Percentiles rank a stretch among this genome's conserved stretches.
These are phyloP conservation scores for Ophiostoma triangulosporum DNA, from an alignment of 2,329 filamentous ascomycete genomes.

Conservation along the genomic window DNA sequence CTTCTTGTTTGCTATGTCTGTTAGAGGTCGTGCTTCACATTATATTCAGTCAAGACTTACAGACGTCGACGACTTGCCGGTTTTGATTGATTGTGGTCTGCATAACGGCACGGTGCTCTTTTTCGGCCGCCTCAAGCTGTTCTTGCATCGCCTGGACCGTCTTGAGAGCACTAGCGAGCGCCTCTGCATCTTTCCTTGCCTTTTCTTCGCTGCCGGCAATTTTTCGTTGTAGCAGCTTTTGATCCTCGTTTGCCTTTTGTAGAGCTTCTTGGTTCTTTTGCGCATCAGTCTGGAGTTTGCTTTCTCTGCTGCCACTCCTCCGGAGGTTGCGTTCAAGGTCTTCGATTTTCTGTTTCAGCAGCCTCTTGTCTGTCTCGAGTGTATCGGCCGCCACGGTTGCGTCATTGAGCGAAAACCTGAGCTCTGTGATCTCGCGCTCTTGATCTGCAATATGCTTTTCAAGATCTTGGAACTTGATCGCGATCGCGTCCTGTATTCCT, in stretches of 20 bases:
- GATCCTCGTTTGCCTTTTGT: conserved; percentile 33
- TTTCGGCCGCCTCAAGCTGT: conserved; percentile 21
- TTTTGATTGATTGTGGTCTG: conserved; percentile 7
- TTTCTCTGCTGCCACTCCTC: conserved; percentile 17
- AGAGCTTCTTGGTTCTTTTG: conserved; percentile 25
- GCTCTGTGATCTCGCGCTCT: conserved; percentile 7
- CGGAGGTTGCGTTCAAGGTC: conserved; percentile 18
- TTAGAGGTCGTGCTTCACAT: background rate
- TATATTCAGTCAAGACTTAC: too few species aligned
- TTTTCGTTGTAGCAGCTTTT: conserved; percentile 26
- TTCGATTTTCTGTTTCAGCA: conserved; percentile 8
- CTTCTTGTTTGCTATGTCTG: conserved; percentile 3
- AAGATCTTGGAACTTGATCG: conserved; percentile 7
- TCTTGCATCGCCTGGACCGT: conserved; percentile 22
- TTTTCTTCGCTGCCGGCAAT: background rate
- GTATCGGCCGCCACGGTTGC: background rate
- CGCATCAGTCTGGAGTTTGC: conserved; percentile 23
- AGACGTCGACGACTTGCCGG: conserved; percentile 1
- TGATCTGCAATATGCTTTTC: conserved; percentile 4
- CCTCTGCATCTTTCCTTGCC: conserved; percentile 15
- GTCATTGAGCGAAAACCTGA: conserved; percentile 11
- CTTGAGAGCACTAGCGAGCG: conserved; percentile 19
- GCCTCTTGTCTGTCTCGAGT: conserved; percentile 10
- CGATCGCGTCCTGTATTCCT: conserved; percentile 9
- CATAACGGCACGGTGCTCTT: conserved; percentile 16